phyloP scores from a whole-genome alignment of 2,329 filamentous ascomycete species.

The Trichoderma endophyticum region DNA sequence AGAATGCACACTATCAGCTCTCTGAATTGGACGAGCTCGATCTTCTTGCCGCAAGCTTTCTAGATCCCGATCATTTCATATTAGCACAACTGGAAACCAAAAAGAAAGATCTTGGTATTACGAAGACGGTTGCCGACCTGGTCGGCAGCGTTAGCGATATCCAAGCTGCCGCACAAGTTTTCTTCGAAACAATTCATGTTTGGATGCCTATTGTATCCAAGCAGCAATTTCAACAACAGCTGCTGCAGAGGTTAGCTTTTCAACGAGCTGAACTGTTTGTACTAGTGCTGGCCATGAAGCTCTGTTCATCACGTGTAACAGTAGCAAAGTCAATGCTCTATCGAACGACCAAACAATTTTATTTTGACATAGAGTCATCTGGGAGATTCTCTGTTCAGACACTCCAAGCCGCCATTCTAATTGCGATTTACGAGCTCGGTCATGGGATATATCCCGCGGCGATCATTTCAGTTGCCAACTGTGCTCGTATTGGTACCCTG shows the following conservation, averaged over 20 bases:
- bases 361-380: not conserved
- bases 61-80: conserved; percentile 5
- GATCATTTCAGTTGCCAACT: not conserved
- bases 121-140: not conserved
- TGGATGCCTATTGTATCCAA: conserved; percentile 11
- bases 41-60: conserved; percentile 8
- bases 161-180: not conserved
- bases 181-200: not conserved
- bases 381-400: not conserved
- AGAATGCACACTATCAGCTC: not conserved
- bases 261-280: not conserved
- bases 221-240: not conserved
- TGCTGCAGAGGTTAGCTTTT: not conserved
- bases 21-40: not conserved
- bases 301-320: not conserved
- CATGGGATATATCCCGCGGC: conserved; percentile 8
- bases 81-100: not conserved
- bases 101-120: not conserved
- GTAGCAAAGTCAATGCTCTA: not conserved
- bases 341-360: not conserved
- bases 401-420: not conserved
- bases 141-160: not conserved
- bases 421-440: not conserved
- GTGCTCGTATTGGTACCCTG: not conserved
- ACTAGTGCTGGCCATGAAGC: conserved; percentile 1